These are phyloP conservation scores for Psidium guajava DNA, from an alignment of 345 rosid species.

Conservation along the genomic window DNA sequence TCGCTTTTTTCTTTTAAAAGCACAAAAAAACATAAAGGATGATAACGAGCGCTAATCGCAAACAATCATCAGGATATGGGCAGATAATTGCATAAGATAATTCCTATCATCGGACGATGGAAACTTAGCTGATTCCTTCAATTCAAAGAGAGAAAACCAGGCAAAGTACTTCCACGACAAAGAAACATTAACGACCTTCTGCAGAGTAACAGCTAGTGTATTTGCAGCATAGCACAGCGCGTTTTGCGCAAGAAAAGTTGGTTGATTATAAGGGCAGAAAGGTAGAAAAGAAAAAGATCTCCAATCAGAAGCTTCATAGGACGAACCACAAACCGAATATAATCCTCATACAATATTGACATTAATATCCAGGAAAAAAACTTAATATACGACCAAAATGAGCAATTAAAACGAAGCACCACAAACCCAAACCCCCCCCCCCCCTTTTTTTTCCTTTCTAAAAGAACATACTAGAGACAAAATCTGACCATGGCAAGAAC, in stretches of 20 bases:
- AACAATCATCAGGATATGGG: not conserved
- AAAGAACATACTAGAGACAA: not conserved
- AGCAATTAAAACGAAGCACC: not conserved
- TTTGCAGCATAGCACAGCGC: not conserved
- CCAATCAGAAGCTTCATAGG: not conserved
- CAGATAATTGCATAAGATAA: not conserved
- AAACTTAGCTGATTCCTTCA: not conserved
- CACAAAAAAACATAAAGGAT: not conserved
- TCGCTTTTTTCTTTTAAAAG: not conserved
- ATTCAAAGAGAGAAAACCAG: not conserved
- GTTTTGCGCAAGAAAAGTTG: not conserved
- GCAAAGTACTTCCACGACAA: not conserved
- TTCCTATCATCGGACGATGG: not conserved
- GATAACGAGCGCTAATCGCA: not conserved
- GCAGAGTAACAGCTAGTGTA: not conserved
- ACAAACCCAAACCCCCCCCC: not conserved
- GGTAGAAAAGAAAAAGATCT: not conserved
- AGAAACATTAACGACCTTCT: not conserved
- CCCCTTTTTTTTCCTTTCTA: no score
- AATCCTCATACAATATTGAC: not conserved
- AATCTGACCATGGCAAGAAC: not conserved
- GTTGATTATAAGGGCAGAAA: not conserved
- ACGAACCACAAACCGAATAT: not conserved
- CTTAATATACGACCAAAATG: not conserved
- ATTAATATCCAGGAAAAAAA: not conserved